A percentile compares a stretch with the other conserved stretches of the same genome.
Evolutionary conservation across 2,329 filamentous ascomycete species (phyloP).

Genomic region (Pseudogymnoascus sp.): DNA sequence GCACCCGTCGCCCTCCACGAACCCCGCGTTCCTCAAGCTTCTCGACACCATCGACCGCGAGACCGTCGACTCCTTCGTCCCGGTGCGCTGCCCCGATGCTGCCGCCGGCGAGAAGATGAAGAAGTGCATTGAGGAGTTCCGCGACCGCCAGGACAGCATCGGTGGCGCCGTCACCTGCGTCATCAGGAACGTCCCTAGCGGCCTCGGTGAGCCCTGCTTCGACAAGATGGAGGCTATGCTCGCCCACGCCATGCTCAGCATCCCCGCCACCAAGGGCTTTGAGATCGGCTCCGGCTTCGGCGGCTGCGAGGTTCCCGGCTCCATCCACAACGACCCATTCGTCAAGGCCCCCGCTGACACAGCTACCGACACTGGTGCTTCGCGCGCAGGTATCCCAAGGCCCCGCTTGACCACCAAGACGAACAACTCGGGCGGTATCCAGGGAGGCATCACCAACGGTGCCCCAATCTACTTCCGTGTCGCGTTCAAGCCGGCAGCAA

Average conservation of each 20-base stretch:
- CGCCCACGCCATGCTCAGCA: conserved; percentile 88
- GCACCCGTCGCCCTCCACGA: conserved; percentile 59
- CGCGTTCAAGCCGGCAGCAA: conserved; percentile 90
- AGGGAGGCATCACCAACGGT: conserved; percentile 92
- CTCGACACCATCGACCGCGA: conserved; percentile 63
- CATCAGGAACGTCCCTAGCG: conserved; percentile 74
- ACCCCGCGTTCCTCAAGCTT: conserved; percentile 71
- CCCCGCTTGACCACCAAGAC: conserved; percentile 75
- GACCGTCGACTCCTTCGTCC: conserved; percentile 74
- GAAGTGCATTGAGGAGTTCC: conserved; percentile 65
- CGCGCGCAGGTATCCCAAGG: conserved; percentile 37
- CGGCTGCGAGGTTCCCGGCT: conserved; percentile 77
- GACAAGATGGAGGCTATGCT: conserved; percentile 91
- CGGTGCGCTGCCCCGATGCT: conserved; percentile 74
- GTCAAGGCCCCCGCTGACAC: conserved; percentile 40
- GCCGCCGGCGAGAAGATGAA: conserved; percentile 63
- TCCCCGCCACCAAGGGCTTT: conserved; percentile 92
- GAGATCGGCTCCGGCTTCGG: conserved; percentile 90
- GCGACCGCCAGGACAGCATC: conserved; percentile 76
- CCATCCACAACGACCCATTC: conserved; percentile 87
- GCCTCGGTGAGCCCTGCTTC: conserved; percentile 88
- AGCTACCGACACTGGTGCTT: conserved; percentile 37
- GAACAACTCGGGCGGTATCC: conserved; percentile 90
- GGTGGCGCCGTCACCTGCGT: conserved; percentile 93
- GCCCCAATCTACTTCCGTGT: conserved; percentile 90